A percentile compares a stretch with the other conserved stretches of the same genome.
Conservation (phyloP, 805 yeast genomes). For the Barnettozyma populi region DNA sequence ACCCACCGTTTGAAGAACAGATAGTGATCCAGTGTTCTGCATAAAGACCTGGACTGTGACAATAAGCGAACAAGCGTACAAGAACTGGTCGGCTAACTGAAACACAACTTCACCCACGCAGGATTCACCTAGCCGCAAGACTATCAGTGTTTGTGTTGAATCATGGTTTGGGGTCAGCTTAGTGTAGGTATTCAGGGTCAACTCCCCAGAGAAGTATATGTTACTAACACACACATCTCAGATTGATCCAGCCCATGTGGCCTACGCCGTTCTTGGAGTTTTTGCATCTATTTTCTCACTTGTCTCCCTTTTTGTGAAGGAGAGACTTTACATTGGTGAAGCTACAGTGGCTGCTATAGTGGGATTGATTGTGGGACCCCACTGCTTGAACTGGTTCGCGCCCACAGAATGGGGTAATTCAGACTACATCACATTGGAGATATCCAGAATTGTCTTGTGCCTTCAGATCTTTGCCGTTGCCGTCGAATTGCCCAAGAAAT, state of each 20-base stretch:
- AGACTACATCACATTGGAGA: conserved; percentile 76
- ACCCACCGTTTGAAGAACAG: neutral
- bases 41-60: neutral
- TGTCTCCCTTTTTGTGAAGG: conserved; percentile 77
- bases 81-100: neutral
- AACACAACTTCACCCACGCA: no score
- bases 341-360: conserved; percentile 84
- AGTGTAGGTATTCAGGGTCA: conserved; percentile 1
- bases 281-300: conserved; percentile 77
- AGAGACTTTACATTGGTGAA: conserved; percentile 81
- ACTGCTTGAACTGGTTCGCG: conserved; percentile 74
- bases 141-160: neutral
- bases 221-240: conserved; percentile 3
- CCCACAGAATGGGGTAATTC: conserved; percentile 84
- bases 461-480: conserved; percentile 92
- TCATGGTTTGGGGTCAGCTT: conserved; percentile 11
- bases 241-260: conserved; percentile 68
- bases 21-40: neutral
- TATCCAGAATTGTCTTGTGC: conserved; percentile 76
- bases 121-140: neutral
- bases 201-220: neutral
- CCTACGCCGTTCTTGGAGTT: conserved; percentile 83
- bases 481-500: conserved; percentile 85
- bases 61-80: neutral
- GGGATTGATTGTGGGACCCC: conserved; percentile 87